These are phyloP conservation scores for Pseudogymnoascus sp. DNA, from an alignment of 2,329 filamentous ascomycete species.

Conservation along the genomic window DNA sequence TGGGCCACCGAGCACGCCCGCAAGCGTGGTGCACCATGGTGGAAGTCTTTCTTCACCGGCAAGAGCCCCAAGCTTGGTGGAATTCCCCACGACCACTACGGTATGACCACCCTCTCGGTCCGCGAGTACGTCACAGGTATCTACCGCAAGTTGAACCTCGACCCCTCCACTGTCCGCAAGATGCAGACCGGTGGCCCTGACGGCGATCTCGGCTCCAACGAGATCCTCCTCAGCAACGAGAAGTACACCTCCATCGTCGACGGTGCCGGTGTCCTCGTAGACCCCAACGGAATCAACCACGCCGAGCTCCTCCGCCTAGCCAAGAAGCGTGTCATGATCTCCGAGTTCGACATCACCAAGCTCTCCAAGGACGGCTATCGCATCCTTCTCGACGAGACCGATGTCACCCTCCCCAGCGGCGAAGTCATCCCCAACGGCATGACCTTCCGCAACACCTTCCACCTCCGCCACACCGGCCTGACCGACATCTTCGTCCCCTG, in stretches of 20 bases:
- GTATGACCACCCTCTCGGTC: slow-evolving; percentile 96
- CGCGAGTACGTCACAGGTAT: slow-evolving; percentile 95
- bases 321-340: slow-evolving; percentile 82
- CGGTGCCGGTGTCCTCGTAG: slow-evolving; percentile 87
- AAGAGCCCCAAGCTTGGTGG: slow-evolving; percentile 94
- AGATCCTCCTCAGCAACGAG: slow-evolving; percentile 92
- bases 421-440: slow-evolving; percentile 88
- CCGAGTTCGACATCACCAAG: slow-evolving; percentile 76
- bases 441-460: slow-evolving; percentile 95
- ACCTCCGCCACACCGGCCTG: slow-evolving; percentile 69
- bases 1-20: slow-evolving; percentile 98
- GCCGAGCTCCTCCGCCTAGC: slow-evolving; percentile 79
- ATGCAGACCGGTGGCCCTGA: slow-evolving; percentile 97
- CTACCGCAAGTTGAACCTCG: slow-evolving; percentile 90
- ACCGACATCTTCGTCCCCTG: slow-evolving; percentile 94
- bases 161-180: slow-evolving; percentile 79
- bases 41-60: slow-evolving; percentile 99
- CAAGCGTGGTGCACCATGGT: slow-evolving; percentile 84
- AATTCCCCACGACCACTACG: slow-evolving; percentile 92
- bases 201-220: slow-evolving; percentile 93
- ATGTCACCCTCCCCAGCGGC: slow-evolving; percentile 79
- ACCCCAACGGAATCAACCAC: slow-evolving; percentile 82
- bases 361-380: slow-evolving; percentile 85
- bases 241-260: slow-evolving; percentile 96
- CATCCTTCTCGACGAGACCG: slow-evolving; percentile 84